These are phyloP conservation scores for Leishmania tarentolae DNA, from an alignment of 208 protist genomes.

Conservation along the genomic window DNA sequence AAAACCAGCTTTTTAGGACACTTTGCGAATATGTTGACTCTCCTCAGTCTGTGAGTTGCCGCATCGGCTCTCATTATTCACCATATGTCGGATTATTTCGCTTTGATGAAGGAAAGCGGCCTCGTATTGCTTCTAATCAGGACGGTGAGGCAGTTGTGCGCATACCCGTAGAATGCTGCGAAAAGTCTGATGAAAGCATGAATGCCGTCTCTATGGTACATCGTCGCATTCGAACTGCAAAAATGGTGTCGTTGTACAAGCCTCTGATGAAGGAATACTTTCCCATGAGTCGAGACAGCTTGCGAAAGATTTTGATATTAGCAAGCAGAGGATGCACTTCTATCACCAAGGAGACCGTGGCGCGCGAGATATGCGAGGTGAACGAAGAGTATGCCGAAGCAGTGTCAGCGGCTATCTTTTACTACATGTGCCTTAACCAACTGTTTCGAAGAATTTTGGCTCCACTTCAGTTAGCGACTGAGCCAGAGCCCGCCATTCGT, in stretches of 20 bases:
- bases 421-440: conserved; percentile 79
- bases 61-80: conserved; percentile 90
- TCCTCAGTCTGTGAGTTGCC: conserved; percentile 49
- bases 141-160: conserved; percentile 24
- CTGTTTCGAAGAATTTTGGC: conserved; percentile 64
- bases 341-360: conserved; percentile 53
- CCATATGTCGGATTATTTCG: conserved; percentile 76
- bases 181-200: conserved; percentile 24
- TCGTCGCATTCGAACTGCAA: conserved; percentile 49
- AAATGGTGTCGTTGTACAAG: conserved; percentile 77
- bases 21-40: conserved; percentile 34
- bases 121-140: not conserved
- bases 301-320: conserved; percentile 73
- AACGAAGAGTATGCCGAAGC: conserved; percentile 67
- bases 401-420: conserved; percentile 67
- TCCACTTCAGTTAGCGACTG: conserved; percentile 56
- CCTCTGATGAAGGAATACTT: conserved; percentile 60
- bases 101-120: conserved; percentile 23
- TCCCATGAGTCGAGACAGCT: conserved; percentile 43
- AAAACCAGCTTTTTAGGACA: conserved; percentile 38
- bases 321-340: conserved; percentile 50
- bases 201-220: conserved; percentile 34
- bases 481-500: conserved; percentile 7
- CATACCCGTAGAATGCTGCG: conserved; percentile 67
- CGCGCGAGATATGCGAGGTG: conserved; percentile 57